Evolutionary conservation across 371 early-diverging fungal genomes (phyloP).

Genomic region (Mucor velutinosus): DNA sequence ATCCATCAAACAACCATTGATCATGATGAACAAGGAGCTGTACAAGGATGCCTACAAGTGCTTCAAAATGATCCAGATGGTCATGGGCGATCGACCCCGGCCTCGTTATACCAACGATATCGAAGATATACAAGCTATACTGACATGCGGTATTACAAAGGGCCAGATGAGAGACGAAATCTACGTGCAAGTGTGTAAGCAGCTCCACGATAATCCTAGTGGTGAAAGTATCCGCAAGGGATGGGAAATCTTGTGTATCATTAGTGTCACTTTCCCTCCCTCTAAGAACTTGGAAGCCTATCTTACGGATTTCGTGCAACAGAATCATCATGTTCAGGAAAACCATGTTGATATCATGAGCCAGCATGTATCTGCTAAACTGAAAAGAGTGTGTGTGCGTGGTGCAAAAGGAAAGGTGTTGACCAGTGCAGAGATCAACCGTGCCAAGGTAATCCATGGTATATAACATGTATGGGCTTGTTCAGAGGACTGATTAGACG

Average conservation of each 20-base stretch:
- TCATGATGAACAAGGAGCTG: constrained; percentile 75
- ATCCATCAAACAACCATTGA: constrained; percentile 76
- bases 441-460: constrained; percentile 58
- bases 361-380: constrained; percentile 61
- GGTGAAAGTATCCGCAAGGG: constrained; percentile 77
- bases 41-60: constrained; percentile 85
- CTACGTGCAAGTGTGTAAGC: constrained; percentile 93
- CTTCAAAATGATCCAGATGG: constrained; percentile 82
- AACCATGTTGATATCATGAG: constrained; percentile 62
- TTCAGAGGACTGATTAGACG: neutral
- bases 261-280: constrained; percentile 87
- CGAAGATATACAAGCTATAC: constrained; percentile 74
- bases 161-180: constrained; percentile 92
- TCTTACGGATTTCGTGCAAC: constrained; percentile 75
- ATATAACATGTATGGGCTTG: no score
- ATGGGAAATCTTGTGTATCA: constrained; percentile 85
- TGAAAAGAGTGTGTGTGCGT: constrained; percentile 71
- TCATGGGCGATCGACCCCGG: constrained; percentile 78
- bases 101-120: constrained; percentile 31
- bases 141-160: constrained; percentile 75
- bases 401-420: constrained; percentile 85
- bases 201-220: constrained; percentile 82
- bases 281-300: constrained; percentile 89
- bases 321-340: constrained; percentile 45
- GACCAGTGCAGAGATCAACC: constrained; percentile 77